Evolutionary conservation across 495 filamentous ascomycete species (phyloP), one percentile per base, ranked within the genome.

Genomic region (Xylaria telfairii): DNA sequence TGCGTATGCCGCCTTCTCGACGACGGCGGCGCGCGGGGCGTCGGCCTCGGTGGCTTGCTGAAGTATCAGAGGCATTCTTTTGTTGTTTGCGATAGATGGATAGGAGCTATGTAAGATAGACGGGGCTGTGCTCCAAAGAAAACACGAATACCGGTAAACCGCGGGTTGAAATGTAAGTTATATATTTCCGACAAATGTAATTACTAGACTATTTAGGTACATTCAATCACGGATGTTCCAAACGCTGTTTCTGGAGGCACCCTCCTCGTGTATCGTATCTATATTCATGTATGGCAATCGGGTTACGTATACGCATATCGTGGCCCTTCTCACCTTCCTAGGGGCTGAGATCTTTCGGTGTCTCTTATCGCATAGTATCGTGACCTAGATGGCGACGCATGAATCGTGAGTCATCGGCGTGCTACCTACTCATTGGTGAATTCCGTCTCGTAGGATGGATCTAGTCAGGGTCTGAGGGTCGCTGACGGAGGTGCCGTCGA

Each of bases 1-100:
- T 7, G 65, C 68, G 56, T 81, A 82, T 30, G 81, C 80, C 10
- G 44, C 73, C 30, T 65, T 59, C 69, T 81, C 78, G 53, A 83
- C 78, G 10, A 76, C 71, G 10, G 74, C 71, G 1, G 78, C 44
- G 28, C 74, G 73, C 19, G 28, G 66, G 3, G 77, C 81, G 68
- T 83, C 81, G 28, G 72, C 69, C 61, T 65, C 62, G 17, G 71
- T 75, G 44, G 80, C 80, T 30, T 41, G 60, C 28, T 76, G 75
- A 5, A 82, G 68, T 70, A 69, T 59, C 26, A 81, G 73, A 59
- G 77, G 64, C 80, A 82, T 82, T 30, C 42, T 75, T 62, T 19
- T 67, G 19, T 19, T 67, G 19, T 39, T 19, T 42, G 57, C 6
- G 46, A 51, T 42, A 2, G 37, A 67, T 9, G 49, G 51, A 42